phyloP scores from a whole-genome alignment of 2,329 filamentous ascomycete genomes.

The Aspergillus neotritici region DNA sequence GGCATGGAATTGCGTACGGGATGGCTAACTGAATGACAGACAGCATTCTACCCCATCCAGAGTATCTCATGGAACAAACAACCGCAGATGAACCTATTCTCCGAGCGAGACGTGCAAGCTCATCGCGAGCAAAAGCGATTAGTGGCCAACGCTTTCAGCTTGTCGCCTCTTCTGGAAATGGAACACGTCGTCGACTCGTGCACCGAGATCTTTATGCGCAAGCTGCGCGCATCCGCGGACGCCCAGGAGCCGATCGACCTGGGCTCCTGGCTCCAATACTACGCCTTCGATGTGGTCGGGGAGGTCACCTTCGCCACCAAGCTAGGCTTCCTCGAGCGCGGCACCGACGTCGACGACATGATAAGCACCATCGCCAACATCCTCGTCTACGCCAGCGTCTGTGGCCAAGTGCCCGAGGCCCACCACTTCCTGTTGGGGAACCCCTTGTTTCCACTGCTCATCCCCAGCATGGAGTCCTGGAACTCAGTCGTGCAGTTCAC shows the following conservation, averaged over 20 bases:
- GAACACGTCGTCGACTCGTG: slow-evolving; percentile 24
- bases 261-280: slow-evolving; percentile 64
- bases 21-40: not conserved
- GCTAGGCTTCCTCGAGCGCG: slow-evolving; percentile 68
- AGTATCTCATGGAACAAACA: slow-evolving; percentile 17
- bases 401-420: not conserved
- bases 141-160: slow-evolving; percentile 24
- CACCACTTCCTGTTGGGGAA: slow-evolving; percentile 57
- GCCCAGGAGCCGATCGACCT: slow-evolving; percentile 6
- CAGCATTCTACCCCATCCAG: slow-evolving; percentile 18
- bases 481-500: too few relatives aligned
- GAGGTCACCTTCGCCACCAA: slow-evolving; percentile 71
- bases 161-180: slow-evolving; percentile 23
- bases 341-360: slow-evolving; percentile 70
- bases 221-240: slow-evolving; percentile 5
- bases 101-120: slow-evolving; percentile 14
- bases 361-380: slow-evolving; percentile 51
- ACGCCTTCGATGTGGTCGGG: slow-evolving; percentile 75
- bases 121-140: slow-evolving; percentile 16
- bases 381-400: slow-evolving; percentile 2
- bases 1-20: too few relatives aligned
- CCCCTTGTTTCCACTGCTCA: not conserved
- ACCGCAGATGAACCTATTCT: slow-evolving; percentile 20
- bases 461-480: too few relatives aligned
- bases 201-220: slow-evolving; percentile 13